Base-by-base conservation (phyloP, 768 basidiomycete genomes). In the Mycena olivaceomarginata region DNA sequence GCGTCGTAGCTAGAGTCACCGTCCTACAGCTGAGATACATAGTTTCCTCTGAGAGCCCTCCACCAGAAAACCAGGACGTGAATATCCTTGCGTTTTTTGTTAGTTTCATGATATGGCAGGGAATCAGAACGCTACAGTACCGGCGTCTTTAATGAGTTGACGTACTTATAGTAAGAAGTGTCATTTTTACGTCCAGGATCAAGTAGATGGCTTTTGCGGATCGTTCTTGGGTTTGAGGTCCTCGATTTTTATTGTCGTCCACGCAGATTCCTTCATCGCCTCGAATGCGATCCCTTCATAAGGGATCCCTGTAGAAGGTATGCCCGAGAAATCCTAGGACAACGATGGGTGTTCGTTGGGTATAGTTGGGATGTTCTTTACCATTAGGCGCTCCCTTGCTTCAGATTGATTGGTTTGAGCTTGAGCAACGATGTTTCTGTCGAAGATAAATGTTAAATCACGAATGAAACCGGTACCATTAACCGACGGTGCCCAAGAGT, bases 351-450 rank as follows among this genome's bases (percentile, higher is more conserved):
- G 13, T 39, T 18, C 51, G 15, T 43, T 16, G 18, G 18, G 40
- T 41, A 40, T 7, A 12, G 9, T 20, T 4, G 9, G 18, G 16
- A 40, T 41, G 15, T 31, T 31, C 31, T 40, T 63, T 22, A 63
- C 62, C 62, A n/a, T 43, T 4, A 18, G 18, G 5, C 8, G 20
- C 43, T 43, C 25, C 43, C 40, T 22, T 5, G 62, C 62, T 18
- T 43, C 15, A 7, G 62, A 39, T n/a, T 63, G 62, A 63, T 63
- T 63, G 37, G n/a, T 37, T 43, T 43, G 62, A 43, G 62, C 62
- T 43, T 63, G 39, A 2, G 62, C 62, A 41, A 63, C 62, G 43
- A 63, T 63, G 25, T 43, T 41, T 41, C 62, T 63, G 62, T 41
- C 15, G 4, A 20, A 41, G 39, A 43, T 39, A 5, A 18, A 25